Evolutionary conservation across 345 rosid genomes (phyloP), one percentile per base, ranked within the genome.

Genomic region (Raphanus raphanistrum): DNA sequence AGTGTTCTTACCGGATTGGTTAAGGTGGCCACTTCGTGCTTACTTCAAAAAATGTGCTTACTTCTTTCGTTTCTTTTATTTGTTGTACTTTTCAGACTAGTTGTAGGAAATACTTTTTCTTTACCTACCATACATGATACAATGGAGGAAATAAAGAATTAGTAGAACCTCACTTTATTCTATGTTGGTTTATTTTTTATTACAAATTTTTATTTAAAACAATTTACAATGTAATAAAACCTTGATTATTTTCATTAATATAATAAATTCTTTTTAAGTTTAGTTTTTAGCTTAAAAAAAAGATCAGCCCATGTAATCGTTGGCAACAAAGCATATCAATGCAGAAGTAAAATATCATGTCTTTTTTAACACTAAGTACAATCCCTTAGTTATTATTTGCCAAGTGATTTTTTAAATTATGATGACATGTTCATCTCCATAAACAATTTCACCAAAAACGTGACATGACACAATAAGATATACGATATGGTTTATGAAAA

Each of bases 21-120:
- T 66, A 26, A 63, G 29, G 32, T 76, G 66, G 32, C 45, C 26
- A 36, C 15, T 16, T 15, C 2, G 26, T 26, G 63, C 9, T 45
- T 33, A 54, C 52, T 54, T 29, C 29, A 16, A 9, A 75, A 58
- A 58, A 11, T 21, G 4, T 32, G 3, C 29, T 76, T 68, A 32
- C 8, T 70, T 70, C 13, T 29, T 73, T 31, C 16, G 17, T 71
- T 17, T 72, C 25, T 61, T 43, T n/a, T 29, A 69, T 70, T 31
- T 52, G 45, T 31, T 69, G 9, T 54, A 54, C 8, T 27, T 74
- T 63, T 33, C 33, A 31, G 16, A 28, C 31, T 35, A 55, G 4
- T 74, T 36, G 11, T 29, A 29, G 16, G 60, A 5, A 6, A 60
- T 26, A 17, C 7, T 52, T 13, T 31, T 61, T 62, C 21, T 62